A percentile compares a stretch with the other conserved stretches of the same genome.
Evolutionary conservation across 495 filamentous ascomycete species (phyloP).

Genomic region (Clavariopsis aquatica): DNA sequence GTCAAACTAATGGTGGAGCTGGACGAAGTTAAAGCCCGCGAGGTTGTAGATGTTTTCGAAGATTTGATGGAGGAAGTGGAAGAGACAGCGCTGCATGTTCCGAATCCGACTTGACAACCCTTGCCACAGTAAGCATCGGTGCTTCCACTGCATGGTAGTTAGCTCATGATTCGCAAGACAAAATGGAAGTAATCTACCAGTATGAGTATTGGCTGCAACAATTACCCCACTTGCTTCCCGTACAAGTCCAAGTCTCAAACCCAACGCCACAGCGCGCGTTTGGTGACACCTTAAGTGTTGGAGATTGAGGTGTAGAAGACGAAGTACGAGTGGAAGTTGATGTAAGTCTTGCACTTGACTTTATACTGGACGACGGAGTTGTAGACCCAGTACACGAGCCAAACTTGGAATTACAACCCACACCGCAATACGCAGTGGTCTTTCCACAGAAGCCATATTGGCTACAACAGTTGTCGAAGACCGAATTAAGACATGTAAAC

Average conservation of each 20-base stretch:
- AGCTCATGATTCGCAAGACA: neutral
- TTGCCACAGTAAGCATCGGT: conserved; percentile 1
- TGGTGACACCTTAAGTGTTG: neutral
- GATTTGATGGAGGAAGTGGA: neutral
- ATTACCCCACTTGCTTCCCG: neutral
- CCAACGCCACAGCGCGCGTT: neutral
- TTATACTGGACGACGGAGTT: neutral
- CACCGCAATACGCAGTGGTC: neutral
- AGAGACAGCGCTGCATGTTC: neutral
- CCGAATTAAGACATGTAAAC: neutral
- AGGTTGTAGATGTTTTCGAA: neutral
- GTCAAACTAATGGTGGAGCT: too few relatives aligned
- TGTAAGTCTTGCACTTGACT: neutral
- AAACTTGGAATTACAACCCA: neutral
- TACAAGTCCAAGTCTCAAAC: neutral
- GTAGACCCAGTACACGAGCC: neutral
- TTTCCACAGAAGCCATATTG: conserved; percentile 4
- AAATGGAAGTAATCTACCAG: neutral
- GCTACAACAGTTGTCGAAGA: neutral
- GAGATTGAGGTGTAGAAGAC: neutral
- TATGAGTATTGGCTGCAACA: conserved; percentile 3
- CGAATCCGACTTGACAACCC: conserved; percentile 1
- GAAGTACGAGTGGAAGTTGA: neutral
- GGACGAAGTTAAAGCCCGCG: neutral
- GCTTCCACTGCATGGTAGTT: neutral